Evolutionary conservation across 164 flowering plant species (phyloP).

Genomic region (Magnolia kwangsiensis): DNA sequence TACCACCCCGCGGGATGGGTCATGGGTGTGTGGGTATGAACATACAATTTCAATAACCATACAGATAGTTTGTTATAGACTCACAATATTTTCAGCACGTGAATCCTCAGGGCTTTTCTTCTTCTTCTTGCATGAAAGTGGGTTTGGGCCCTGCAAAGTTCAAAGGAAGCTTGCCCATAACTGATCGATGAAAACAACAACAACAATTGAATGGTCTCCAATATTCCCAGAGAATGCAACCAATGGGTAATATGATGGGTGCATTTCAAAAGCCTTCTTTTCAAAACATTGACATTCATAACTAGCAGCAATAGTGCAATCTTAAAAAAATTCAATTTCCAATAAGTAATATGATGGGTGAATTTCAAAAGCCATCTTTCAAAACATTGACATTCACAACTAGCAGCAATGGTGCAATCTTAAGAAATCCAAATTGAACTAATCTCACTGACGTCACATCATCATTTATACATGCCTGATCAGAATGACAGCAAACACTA

Average conservation of each 20-base stretch:
- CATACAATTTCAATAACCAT: not conserved
- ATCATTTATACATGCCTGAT: too few relatives aligned
- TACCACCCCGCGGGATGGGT: too few relatives aligned
- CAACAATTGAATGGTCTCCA: not conserved
- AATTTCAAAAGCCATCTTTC: not conserved
- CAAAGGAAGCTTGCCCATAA: not conserved
- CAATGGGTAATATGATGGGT: not conserved
- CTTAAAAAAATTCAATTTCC: too few relatives aligned
- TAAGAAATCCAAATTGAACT: too few relatives aligned
- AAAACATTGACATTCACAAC: not conserved
- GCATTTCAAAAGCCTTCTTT: not conserved
- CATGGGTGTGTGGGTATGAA: too few relatives aligned
- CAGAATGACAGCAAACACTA: too few relatives aligned
- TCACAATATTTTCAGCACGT: conserved; percentile 32
- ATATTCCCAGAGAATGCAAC: not conserved
- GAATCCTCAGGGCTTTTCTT: conserved; percentile 33
- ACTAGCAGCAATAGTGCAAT: too few relatives aligned
- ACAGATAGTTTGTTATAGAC: not conserved
- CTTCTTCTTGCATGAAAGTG: conserved; percentile 83
- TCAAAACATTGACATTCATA: not conserved
- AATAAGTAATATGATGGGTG: not conserved
- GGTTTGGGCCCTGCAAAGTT: conserved; percentile 70
- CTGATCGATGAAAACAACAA: not conserved
- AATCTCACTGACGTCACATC: not conserved
- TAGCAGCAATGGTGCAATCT: too few relatives aligned